Evolutionary conservation across 441 rosid species (phyloP).

Genomic region (Metrosideros polymorpha): DNA sequence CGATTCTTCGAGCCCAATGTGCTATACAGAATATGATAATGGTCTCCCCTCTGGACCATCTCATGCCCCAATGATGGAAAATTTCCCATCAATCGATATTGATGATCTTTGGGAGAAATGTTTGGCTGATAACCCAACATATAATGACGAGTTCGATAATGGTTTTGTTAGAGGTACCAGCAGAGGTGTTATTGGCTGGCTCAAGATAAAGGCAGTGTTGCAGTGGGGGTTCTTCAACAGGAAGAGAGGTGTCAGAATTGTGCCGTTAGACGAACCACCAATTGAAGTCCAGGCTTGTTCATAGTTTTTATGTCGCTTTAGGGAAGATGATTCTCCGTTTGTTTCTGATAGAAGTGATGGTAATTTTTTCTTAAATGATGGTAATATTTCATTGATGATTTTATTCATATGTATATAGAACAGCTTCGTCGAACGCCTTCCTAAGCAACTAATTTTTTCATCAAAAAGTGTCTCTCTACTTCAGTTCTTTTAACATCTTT

Average conservation of each 20-base stretch:
- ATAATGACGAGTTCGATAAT: not conserved
- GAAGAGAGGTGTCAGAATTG: not conserved
- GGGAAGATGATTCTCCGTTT: not conserved
- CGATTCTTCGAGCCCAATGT: not conserved
- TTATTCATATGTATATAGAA: not conserved
- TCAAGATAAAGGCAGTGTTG: not conserved
- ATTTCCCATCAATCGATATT: not conserved
- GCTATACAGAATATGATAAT: not conserved
- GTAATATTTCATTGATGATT: not conserved
- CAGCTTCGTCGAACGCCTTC: not conserved
- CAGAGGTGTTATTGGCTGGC: not conserved
- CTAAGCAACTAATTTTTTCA: not conserved
- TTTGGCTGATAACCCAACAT: not conserved
- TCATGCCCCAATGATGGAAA: not conserved
- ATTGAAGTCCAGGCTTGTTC: not conserved
- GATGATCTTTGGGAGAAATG: rapidly evolving
- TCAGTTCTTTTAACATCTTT: not conserved
- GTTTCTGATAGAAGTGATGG: not conserved
- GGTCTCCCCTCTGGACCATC: not conserved
- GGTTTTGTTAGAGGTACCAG: not conserved
- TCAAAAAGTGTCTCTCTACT: not conserved
- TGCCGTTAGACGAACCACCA: not conserved
- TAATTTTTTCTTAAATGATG: not conserved
- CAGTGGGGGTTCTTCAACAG: not conserved
- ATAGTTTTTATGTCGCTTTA: not conserved